Base-by-base conservation (phyloP, 192 early-diverging fungal genomes). In the Chytriomyces sp. region DNA sequence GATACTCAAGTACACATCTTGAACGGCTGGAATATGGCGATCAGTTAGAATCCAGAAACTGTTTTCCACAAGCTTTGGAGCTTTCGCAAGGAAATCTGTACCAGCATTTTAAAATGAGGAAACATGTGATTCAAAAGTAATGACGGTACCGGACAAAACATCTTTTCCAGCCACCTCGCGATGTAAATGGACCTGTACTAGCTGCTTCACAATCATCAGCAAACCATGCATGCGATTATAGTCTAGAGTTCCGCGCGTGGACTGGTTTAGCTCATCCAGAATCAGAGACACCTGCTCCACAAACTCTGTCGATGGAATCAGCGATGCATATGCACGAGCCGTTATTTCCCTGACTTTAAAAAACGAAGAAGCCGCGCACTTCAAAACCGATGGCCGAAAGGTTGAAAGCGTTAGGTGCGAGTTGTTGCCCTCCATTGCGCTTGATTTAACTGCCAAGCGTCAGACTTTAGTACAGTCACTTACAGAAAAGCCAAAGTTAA, bases 321-420 rank as follows among this genome's bases (percentile, higher is more conserved):
- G 76, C 5, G 95, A 89, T 7, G 92, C 91, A 63, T 93, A 83
- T 0, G 96, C 94, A 45, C 94, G 86, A 3, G 93, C 92, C 0
- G 94, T 89, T 88, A 96, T 94, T 78, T 96, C 95, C 60, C 96
- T 87, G 0, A 92, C 94, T 82, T 94, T 87, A 77, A 72, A 82
- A 44, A 89, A 85, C 1, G 85, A 80, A 13, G 79, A 63, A 49
- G 71, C 43, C 23, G 75, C 69, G 72, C 78, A 85, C 26, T 68
- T 64, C 49, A 43, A 28, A 13, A 83, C 77, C n/a, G 81, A 67
- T 45, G 76, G 76, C 5, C 71, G 59, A 72, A 83, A 87, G 5
- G 80, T 59, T 7, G 63, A 45, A 48, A 80, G 59, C 35, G 77
- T 64, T 26, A 61, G 20, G 45, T 50, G 44, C 50, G 67, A 46